Conservation (phyloP, 1,139 yeast species). For the Trichomonascaceae sp. region DNA sequence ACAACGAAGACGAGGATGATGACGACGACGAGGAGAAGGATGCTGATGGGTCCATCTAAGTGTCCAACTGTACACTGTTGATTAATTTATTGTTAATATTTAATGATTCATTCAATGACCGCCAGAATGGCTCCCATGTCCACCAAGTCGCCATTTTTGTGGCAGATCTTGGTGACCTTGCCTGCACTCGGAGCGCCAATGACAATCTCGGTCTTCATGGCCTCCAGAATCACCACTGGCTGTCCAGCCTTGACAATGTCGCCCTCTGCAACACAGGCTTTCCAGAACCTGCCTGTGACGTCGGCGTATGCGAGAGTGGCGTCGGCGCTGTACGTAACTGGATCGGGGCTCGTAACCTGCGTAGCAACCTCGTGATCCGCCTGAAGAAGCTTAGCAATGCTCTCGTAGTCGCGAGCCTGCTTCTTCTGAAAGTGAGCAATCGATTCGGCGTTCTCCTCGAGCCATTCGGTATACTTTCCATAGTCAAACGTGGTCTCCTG, state of each 20-base stretch:
- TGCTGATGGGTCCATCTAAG: slow-evolving; percentile 3
- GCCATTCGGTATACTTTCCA: slow-evolving; percentile 64
- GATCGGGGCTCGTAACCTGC: slow-evolving; percentile 18
- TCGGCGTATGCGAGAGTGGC: slow-evolving; percentile 85
- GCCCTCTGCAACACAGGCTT: slow-evolving; percentile 72
- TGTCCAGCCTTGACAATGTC: slow-evolving; percentile 62
- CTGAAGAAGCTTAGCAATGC: slow-evolving; percentile 72
- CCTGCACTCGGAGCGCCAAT: slow-evolving; percentile 65
- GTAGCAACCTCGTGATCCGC: slow-evolving; percentile 47
- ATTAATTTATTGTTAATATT: slow-evolving; percentile 1
- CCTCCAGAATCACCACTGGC: slow-evolving; percentile 81
- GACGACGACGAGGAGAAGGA: slow-evolving; percentile 8
- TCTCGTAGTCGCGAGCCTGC: slow-evolving; percentile 76
- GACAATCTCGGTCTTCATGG: slow-evolving; percentile 97
- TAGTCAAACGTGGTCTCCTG: slow-evolving; percentile 75
- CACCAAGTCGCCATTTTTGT: slow-evolving; percentile 85
- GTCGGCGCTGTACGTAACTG: slow-evolving; percentile 43
- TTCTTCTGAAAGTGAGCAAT: slow-evolving; percentile 55
- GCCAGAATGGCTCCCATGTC: slow-evolving; percentile 93
- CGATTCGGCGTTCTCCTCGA: slow-evolving; percentile 55
- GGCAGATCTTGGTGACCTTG: slow-evolving; percentile 63
- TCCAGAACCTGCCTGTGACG: slow-evolving; percentile 95
- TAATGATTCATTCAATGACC: slow-evolving; percentile 31
- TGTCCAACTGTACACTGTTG: neutral
- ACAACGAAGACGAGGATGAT: slow-evolving; percentile 8